phyloP scores from a whole-genome alignment of 768 basidiomycete species.

The Suillus luteus region DNA sequence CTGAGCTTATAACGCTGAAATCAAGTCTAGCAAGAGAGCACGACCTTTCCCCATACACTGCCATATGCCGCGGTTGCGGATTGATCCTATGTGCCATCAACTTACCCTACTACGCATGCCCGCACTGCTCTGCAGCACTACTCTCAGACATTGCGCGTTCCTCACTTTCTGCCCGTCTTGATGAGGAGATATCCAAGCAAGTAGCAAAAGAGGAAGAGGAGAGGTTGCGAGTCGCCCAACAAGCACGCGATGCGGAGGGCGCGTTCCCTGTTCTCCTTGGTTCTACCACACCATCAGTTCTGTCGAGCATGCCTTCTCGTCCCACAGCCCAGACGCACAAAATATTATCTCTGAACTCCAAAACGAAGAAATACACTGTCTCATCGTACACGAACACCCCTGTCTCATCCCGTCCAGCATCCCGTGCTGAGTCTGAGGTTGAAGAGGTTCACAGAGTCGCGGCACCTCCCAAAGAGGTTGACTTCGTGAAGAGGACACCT shows the following conservation, averaged over 20 bases:
- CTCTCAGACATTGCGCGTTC: slow-evolving; percentile 35
- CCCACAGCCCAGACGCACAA: slow-evolving; percentile 49
- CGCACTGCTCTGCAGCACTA: slow-evolving; percentile 49
- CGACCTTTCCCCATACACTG: slow-evolving; percentile 53
- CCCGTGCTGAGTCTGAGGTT: slow-evolving; percentile 35
- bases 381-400: slow-evolving; percentile 49
- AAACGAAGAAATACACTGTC: slow-evolving; percentile 52
- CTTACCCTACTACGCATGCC: slow-evolving; percentile 54
- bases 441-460: slow-evolving; percentile 42
- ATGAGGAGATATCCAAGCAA: slow-evolving; percentile 44
- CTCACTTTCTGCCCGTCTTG: slow-evolving; percentile 45
- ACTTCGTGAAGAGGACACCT: slow-evolving; percentile 31
- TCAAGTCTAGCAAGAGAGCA: slow-evolving; percentile 54
- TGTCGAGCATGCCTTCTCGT: slow-evolving; percentile 18
- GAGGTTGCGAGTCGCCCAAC: slow-evolving; percentile 46
- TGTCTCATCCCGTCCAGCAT: slow-evolving; percentile 35
- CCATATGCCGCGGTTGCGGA: slow-evolving; percentile 60
- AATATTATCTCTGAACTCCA: slow-evolving; percentile 58
- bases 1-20: background rate
- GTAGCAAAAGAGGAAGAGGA: slow-evolving; percentile 51
- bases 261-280: slow-evolving; percentile 59
- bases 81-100: slow-evolving; percentile 64
- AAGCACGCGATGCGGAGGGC: slow-evolving; percentile 52
- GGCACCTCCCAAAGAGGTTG: slow-evolving; percentile 40
- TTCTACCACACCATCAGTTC: slow-evolving; percentile 12